Base-by-base conservation (phyloP, 352 stramenopile species). In the Pythium folliculosum region DNA sequence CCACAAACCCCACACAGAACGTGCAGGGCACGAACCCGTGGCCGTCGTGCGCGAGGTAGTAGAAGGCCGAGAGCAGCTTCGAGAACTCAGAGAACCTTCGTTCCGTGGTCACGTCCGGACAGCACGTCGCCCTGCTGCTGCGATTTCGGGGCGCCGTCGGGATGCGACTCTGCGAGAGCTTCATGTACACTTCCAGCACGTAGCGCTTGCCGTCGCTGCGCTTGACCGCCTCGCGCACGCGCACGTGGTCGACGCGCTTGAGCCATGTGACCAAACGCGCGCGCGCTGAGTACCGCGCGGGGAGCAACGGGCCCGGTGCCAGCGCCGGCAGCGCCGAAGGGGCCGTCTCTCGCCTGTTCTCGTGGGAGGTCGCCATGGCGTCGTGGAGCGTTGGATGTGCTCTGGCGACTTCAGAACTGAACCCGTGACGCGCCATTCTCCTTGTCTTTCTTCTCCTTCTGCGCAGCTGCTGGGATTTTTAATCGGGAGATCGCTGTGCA, bases 21-120 rank as follows among this genome's bases (percentile, higher is more conserved):
- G 25, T 19, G 22, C 65, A 71, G 6, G 65, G 65, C 16, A 48
- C 23, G 22, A 63, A 64, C 1, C 57, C 49, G 21, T 71, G 65
- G n/a, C 57, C 35, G 7, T n/a, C 25, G 19, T 58, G 49, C 19
- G 65, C 48, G n/a, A 60, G 37, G 14, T 67, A 27, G 30, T 66
- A 71, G 17, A 37, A 51, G 49, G 67, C 27, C 10, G 67, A 64
- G 5, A 82, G 71, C 37, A 91, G 63, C 48, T 74, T 76, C n/a
- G 53, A 55, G 45, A 91, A 91, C 38, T 89, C 80, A 27, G 77
- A 84, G 61, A 81, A 89, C 30, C 73, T 74, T 8, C 74, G 75
- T 57, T 87, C 70, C 17, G 85, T 69, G 5, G 73, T 71, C 38
- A 82, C 76, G 54, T 86, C 80, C 3, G 81, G 74, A 27, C 54